These are phyloP conservation scores for Asterochloris sp. DNA, from an alignment of 139 green algal genomes.

Conservation along the genomic window DNA sequence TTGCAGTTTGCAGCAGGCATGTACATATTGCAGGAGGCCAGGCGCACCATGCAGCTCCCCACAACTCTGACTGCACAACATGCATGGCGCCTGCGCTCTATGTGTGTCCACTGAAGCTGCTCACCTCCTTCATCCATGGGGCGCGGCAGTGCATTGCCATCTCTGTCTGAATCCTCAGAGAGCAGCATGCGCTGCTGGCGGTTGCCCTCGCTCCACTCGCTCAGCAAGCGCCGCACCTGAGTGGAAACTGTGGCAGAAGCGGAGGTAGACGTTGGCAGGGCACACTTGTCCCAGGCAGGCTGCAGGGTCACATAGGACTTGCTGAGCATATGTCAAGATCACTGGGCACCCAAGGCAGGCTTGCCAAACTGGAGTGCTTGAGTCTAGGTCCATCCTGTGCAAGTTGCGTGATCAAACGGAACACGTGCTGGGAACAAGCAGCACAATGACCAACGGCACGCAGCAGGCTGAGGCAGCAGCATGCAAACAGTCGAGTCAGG, in stretches of 20 bases:
- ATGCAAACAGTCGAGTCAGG: not conserved
- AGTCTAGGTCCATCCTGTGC: not conserved
- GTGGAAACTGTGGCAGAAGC: not conserved
- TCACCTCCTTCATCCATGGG: too few species aligned
- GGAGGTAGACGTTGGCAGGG: not conserved
- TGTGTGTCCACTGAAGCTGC: too few species aligned
- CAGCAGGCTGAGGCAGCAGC: not conserved
- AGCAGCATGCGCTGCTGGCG: conserved; percentile 2
- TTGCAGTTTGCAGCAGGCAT: too few species aligned
- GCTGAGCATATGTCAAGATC: not conserved
- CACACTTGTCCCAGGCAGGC: not conserved
- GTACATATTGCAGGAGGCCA: too few species aligned
- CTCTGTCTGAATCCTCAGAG: not conserved
- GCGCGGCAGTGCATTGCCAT: not conserved
- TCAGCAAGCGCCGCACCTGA: not conserved
- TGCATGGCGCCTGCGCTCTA: too few species aligned
- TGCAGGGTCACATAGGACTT: not conserved
- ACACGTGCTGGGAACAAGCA: not conserved
- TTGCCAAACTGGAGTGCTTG: not conserved
- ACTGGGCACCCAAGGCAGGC: too few species aligned
- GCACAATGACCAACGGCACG: not conserved
- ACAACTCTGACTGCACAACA: too few species aligned
- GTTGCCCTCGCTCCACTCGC: conserved; percentile 7
- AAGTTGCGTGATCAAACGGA: not conserved
- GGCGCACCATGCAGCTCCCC: too few species aligned